Percentiles rank a stretch among this genome's conserved stretches.
These are phyloP conservation scores for Fusarium nisikadoi DNA, from an alignment of 2,329 filamentous ascomycete genomes.

Conservation along the genomic window DNA sequence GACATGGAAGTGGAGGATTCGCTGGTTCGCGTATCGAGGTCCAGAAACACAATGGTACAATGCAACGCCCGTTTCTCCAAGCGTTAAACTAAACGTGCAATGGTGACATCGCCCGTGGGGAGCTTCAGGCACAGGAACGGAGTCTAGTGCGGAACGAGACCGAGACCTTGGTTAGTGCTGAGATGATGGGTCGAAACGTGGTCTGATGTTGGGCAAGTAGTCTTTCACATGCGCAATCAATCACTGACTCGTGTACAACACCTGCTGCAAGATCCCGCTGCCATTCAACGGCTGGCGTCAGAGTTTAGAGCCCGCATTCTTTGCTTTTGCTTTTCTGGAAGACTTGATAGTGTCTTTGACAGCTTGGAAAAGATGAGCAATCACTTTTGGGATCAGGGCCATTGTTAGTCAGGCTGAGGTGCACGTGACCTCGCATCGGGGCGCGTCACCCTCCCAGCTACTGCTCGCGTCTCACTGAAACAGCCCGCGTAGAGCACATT, in stretches of 20 bases:
- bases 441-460: conserved; percentile 41
- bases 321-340: conserved; percentile 24
- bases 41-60: neutral
- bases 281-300: conserved; percentile 3
- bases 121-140: neutral
- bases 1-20: neutral
- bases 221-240: neutral
- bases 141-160: conserved; percentile 18
- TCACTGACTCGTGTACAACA: neutral
- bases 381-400: conserved; percentile 9
- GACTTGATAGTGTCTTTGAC: conserved; percentile 6
- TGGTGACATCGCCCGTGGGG: conserved; percentile 4
- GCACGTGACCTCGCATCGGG: conserved; percentile 47
- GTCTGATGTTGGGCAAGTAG: conserved; percentile 17
- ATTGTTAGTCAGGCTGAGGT: neutral
- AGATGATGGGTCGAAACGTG: conserved; percentile 11
- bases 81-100: conserved; percentile 12
- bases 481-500: conserved; percentile 36
- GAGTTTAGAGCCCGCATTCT: neutral
- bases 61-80: conserved; percentile 16
- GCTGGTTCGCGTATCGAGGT: conserved; percentile 24
- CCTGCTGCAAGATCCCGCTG: conserved; percentile 31
- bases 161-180: conserved; percentile 17
- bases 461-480: conserved; percentile 23
- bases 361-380: conserved; percentile 23